A percentile compares a stretch with the other conserved stretches of the same genome.
Conservation (phyloP, 148 eudicot genomes). For the Dysphania ambrosioides region DNA sequence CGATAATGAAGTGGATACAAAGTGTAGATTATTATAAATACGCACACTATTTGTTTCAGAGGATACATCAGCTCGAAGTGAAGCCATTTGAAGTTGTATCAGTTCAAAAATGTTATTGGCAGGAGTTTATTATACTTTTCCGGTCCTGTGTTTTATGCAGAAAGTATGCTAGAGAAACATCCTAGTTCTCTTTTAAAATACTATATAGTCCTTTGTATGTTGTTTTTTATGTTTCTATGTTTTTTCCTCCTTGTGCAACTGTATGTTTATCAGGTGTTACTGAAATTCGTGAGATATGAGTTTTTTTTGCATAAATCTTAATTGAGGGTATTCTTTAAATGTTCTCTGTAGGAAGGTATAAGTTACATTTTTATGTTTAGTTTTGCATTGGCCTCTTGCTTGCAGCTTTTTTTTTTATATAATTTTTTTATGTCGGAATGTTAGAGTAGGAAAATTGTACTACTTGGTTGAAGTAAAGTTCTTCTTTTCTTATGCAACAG, state of each 20-base stretch:
- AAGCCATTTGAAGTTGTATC: not conserved
- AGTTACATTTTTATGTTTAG: not conserved
- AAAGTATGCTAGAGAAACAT: not conserved
- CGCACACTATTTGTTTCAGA: not conserved
- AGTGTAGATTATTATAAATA: not conserved
- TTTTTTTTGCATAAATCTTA: not conserved
- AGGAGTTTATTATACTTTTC: not conserved
- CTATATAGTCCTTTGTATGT: too few species aligned
- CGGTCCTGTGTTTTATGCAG: not conserved
- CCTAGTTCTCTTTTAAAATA: not conserved
- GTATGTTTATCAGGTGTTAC: not conserved
- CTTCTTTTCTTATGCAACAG: conserved; percentile 39
- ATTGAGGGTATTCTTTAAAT: conserved; percentile 1
- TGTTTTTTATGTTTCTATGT: not conserved
- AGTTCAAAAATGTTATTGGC: not conserved
- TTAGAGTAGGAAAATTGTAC: not conserved
- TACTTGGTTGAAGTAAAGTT: not conserved
- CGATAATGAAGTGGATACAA: not conserved
- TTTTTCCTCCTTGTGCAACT: not conserved
- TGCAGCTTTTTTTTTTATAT: not conserved
- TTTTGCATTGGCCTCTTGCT: not conserved
- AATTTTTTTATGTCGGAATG: not conserved
- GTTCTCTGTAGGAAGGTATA: not conserved
- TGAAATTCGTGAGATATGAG: not conserved
- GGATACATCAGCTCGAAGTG: not conserved